Percentiles rank a stretch among this genome's conserved stretches.
These are phyloP conservation scores for Buxus sempervirens DNA, from an alignment of 164 flowering plant species.

Conservation along the genomic window DNA sequence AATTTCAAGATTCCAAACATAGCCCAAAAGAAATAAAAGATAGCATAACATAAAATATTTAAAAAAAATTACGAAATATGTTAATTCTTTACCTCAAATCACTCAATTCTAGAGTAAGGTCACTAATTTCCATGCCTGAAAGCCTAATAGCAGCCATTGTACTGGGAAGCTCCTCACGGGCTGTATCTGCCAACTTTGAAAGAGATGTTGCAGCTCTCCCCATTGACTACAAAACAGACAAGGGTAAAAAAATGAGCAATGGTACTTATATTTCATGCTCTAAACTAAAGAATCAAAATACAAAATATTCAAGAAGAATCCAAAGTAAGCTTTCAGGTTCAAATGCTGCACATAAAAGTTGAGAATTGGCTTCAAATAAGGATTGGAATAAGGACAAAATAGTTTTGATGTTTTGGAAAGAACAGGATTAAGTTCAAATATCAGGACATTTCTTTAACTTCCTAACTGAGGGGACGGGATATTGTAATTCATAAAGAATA, in stretches of 20 bases:
- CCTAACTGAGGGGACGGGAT: too few relatives aligned
- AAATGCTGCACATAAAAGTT: not conserved
- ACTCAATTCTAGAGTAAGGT: conserved; percentile 84
- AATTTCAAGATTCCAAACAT: too few relatives aligned
- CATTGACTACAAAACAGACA: conserved; percentile 59
- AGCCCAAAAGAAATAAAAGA: too few relatives aligned
- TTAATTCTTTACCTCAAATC: conserved; percentile 64
- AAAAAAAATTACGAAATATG: not conserved
- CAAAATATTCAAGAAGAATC: not conserved
- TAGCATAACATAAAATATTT: too few relatives aligned
- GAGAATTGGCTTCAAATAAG: too few relatives aligned
- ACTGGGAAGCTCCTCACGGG: conserved; percentile 84
- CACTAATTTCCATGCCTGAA: conserved; percentile 94
- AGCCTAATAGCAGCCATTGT: conserved; percentile 95
- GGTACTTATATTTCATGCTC: not conserved
- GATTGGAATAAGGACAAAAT: too few relatives aligned
- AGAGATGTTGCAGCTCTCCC: conserved; percentile 83
- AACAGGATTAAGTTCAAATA: too few relatives aligned
- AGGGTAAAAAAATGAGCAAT: conserved; percentile 1
- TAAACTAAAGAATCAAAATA: not conserved
- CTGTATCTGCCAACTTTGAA: conserved; percentile 85
- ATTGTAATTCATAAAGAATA: too few relatives aligned
- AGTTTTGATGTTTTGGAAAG: too few relatives aligned
- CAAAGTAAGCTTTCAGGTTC: not conserved
- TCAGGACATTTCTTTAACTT: too few relatives aligned